Base-by-base conservation (phyloP, 2,329 filamentous ascomycete species). In the Metarhizium brunneum region DNA sequence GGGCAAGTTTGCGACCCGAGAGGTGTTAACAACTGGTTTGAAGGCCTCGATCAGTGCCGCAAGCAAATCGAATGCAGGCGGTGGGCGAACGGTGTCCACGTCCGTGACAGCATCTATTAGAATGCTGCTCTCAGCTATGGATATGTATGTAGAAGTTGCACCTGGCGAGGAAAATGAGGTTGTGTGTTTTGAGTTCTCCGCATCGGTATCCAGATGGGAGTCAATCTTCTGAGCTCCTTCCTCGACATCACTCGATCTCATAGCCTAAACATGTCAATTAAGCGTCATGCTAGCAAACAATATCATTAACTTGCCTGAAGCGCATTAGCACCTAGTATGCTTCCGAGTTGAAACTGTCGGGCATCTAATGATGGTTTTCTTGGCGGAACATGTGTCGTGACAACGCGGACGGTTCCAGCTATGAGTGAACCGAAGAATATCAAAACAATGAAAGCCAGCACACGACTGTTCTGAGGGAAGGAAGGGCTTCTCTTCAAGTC, bases 321-420 rank as follows among this genome's bases (percentile, higher is more conserved):
- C 18, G 52, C 52, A 13, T 55, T 51, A 11, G 52, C 58, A 10
- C 53, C 58, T 1, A 64, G 29, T 29, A 61, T 51, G 13, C 61
- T 62, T 6, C 59, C 62, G 6, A 65, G 59, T 55, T 65, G 64
- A 32, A 66, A 66, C 47, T 66, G 64, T 4, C 63, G 59, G 32
- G 49, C 52, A 61, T 36, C 35, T 52, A 38, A 56, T 50, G 14
- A 36, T 10, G 2, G 53, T 48, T 29, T 52, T 51, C 30, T 58
- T 49, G 16, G 50, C 2, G 6, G 20, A 13, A 38, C 48, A 38
- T 40, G 38, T 8, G 54, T 3, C 3, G 30, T 18, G 11, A 48
- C 36, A 16, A 53, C 43, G 16, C 59, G 55, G 35, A 58, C 40
- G 3, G 57, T 47, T 10, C 54, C 43, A 16, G 59, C 13, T 18